These are phyloP conservation scores for Flaveria brownii DNA, from an alignment of 129 eudicot species.

Conservation along the genomic window DNA sequence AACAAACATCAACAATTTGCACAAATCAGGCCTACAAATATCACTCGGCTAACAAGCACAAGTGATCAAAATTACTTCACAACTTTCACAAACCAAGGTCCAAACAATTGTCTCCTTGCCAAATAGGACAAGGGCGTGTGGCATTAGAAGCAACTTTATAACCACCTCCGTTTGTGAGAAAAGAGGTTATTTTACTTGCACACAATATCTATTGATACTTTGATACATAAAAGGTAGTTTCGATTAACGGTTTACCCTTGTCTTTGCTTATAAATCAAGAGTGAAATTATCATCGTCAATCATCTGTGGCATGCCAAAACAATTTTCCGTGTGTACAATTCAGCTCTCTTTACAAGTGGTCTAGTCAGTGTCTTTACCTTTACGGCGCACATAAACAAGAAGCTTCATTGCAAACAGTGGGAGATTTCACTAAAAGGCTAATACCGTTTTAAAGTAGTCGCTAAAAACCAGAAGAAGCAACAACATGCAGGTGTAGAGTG, in stretches of 20 bases:
- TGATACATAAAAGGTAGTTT: background rate
- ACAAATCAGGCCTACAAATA: background rate
- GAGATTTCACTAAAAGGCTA: background rate
- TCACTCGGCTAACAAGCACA: too few species aligned
- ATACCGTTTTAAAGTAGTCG: background rate
- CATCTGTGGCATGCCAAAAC: background rate
- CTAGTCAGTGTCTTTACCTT: background rate
- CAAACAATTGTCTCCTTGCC: too few species aligned
- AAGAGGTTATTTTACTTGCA: background rate
- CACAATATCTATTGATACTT: background rate
- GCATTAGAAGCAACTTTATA: background rate
- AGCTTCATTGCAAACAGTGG: background rate
- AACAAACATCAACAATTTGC: background rate
- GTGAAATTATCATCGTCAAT: background rate
- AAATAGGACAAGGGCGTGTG: background rate
- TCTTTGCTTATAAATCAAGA: background rate
- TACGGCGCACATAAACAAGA: background rate
- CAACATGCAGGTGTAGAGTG: slow-evolving; percentile 6
- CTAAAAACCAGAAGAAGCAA: slow-evolving; percentile 11
- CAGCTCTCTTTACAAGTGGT: too few species aligned
- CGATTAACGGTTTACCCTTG: background rate
- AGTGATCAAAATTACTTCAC: too few species aligned
- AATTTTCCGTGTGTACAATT: background rate
- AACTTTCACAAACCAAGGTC: too few species aligned
- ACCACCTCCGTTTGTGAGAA: background rate